A percentile compares a stretch with the other conserved stretches of the same genome.
Conservation (phyloP, 208 protist species). For the Crithidia bombi region DNA sequence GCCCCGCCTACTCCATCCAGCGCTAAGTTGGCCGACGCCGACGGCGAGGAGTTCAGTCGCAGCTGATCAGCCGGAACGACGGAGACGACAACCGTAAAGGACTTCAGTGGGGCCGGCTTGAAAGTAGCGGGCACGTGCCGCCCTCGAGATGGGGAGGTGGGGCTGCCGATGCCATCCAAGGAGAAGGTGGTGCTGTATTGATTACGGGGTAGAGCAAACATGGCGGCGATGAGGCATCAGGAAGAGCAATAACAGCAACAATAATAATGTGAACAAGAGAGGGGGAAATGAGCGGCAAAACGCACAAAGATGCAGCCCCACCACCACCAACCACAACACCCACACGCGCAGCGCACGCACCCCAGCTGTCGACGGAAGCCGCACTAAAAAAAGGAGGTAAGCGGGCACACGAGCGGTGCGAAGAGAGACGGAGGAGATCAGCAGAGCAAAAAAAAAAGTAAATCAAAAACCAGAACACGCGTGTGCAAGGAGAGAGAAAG, state of each 20-base stretch:
- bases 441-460: too few species aligned
- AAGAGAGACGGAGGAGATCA: too few species aligned
- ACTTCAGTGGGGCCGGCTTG: constrained; percentile 19
- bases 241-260: constrained; percentile 3
- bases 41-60: not conserved
- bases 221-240: not conserved
- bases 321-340: too few species aligned
- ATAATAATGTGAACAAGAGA: constrained; percentile 18
- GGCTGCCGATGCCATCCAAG: constrained; percentile 17
- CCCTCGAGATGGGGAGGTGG: not conserved
- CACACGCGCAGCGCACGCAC: too few species aligned
- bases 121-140: constrained; percentile 11
- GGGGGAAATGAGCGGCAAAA: too few species aligned
- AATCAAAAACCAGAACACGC: too few species aligned
- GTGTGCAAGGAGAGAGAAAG: too few species aligned
- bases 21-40: not conserved
- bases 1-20: constrained; percentile 15
- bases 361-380: too few species aligned
- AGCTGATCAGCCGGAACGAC: constrained; percentile 38
- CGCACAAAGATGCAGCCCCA: too few species aligned
- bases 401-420: too few species aligned
- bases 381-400: too few species aligned
- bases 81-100: constrained; percentile 45
- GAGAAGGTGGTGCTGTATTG: constrained; percentile 18
- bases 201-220: constrained; percentile 13